These are phyloP conservation scores for Neofusicoccum laricinum DNA, from an alignment of 2,329 filamentous ascomycete species.

Conservation along the genomic window DNA sequence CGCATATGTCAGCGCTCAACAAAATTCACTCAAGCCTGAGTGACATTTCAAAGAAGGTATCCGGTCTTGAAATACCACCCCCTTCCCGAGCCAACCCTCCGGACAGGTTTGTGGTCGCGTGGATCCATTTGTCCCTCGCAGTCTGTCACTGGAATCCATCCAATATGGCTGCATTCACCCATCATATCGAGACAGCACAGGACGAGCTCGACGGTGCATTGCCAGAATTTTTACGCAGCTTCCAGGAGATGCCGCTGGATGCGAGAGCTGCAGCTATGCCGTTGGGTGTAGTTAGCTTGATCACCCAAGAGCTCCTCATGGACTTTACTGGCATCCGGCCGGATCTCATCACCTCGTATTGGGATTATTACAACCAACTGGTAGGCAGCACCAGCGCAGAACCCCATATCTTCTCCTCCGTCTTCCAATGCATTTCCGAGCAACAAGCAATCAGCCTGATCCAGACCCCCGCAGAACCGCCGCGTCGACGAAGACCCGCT, in stretches of 20 bases:
- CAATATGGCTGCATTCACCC: not conserved
- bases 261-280: not conserved
- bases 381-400: not conserved
- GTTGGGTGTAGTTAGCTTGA: not conserved
- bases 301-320: not conserved
- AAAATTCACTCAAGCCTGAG: not conserved
- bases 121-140: slow-evolving; percentile 1
- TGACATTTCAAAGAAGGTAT: not conserved
- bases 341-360: not conserved
- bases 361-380: slow-evolving; percentile 2
- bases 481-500: slow-evolving; percentile 12
- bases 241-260: not conserved
- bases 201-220: not conserved
- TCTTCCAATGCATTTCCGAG: not conserved
- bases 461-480: not conserved
- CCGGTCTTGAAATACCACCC: not conserved
- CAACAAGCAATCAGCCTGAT: no score
- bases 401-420: not conserved
- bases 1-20: not conserved
- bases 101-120: not conserved
- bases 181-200: not conserved
- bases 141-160: not conserved
- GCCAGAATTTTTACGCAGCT: not conserved
- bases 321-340: not conserved
- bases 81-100: not conserved